Base-by-base conservation (phyloP, 495 filamentous ascomycete genomes). In the Hypomontagnella monticulosa region DNA sequence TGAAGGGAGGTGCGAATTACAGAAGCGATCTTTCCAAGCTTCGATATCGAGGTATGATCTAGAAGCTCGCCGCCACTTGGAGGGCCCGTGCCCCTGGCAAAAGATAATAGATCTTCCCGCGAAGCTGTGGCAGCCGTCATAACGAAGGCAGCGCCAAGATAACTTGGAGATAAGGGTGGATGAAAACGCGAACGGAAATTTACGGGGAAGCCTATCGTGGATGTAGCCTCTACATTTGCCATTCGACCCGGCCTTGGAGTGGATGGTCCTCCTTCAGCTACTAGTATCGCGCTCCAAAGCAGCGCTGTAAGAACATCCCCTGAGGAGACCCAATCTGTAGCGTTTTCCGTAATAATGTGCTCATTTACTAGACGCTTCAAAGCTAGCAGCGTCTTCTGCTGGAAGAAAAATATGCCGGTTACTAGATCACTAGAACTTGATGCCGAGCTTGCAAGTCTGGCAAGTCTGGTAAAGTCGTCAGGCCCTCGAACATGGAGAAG, bases 61-160 rank as follows among this genome's bases (percentile, higher is more conserved):
- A 38, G 41, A 7, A 10, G 41, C 34, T 9, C n/a, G 18, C 32
- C 20, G 18, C 16, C n/a, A 27, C 15, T 16, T 27, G 33, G n/a
- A 36, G 34, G 32, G 18, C 8, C 15, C 0, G 30, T 7, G 16
- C 8, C 5, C 7, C 42, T 58, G 10, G 51, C 52, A 30, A 71
- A 15, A 2, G 20, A 54, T 32, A 72, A 36, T 4, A 75, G 41
- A 32, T 69, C 64, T 1, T 18, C 20, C 6, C 48, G 43, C 1
- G 16, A 44, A 27, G 38, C 46, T 7, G 56, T 63, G 10, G 71
- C 70, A 4, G 55, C 40, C 11, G 72, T 52, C 70, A 75, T 71
- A n/a, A 59, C 40, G 19, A 75, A 75, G 1, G 72, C 70, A 10
- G 70, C 61, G 6, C 72, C 72, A 23, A 75, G 59, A 20, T 73